Percentiles rank a stretch among this genome's conserved stretches.
Conservation (phyloP, 106 monocot species). For the Ottelia alismoides region DNA sequence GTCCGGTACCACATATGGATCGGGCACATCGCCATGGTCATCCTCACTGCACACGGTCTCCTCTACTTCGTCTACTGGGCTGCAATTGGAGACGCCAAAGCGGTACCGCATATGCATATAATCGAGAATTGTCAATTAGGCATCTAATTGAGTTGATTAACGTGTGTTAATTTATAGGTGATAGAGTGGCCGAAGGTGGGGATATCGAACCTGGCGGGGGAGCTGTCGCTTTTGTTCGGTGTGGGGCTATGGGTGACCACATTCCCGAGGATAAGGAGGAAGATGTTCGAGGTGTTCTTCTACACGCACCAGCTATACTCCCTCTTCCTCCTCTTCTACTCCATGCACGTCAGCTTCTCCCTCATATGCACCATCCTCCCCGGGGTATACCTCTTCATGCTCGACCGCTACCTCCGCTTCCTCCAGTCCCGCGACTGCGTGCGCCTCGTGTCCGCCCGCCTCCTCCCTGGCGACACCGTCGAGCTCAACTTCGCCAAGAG, state of each 20-base stretch:
- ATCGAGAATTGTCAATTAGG: no score
- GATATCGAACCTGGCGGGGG: constrained; percentile 53
- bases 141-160: no score
- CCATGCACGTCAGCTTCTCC: constrained; percentile 43
- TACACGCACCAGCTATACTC: constrained; percentile 75
- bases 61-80: constrained; percentile 50
- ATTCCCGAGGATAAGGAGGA: constrained; percentile 55
- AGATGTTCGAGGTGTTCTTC: constrained; percentile 78
- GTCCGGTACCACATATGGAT: constrained; percentile 87
- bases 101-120: no score
- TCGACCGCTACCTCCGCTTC: constrained; percentile 72
- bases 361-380: constrained; percentile 46
- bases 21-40: constrained; percentile 52
- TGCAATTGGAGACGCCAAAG: neutral
- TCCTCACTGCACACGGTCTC: constrained; percentile 51
- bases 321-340: constrained; percentile 60
- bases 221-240: constrained; percentile 43
- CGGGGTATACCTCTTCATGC: constrained; percentile 66
- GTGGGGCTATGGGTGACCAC: constrained; percentile 56
- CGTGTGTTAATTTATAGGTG: no score
- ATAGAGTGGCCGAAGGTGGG: constrained; percentile 37
- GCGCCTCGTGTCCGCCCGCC: constrained; percentile 58
- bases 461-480: constrained; percentile 48
- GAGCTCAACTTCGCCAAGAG: constrained; percentile 86
- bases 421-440: constrained; percentile 47